These are phyloP conservation scores for Chaetomiaceae sp. DNA, from an alignment of 2,329 filamentous ascomycete genomes.

Conservation along the genomic window DNA sequence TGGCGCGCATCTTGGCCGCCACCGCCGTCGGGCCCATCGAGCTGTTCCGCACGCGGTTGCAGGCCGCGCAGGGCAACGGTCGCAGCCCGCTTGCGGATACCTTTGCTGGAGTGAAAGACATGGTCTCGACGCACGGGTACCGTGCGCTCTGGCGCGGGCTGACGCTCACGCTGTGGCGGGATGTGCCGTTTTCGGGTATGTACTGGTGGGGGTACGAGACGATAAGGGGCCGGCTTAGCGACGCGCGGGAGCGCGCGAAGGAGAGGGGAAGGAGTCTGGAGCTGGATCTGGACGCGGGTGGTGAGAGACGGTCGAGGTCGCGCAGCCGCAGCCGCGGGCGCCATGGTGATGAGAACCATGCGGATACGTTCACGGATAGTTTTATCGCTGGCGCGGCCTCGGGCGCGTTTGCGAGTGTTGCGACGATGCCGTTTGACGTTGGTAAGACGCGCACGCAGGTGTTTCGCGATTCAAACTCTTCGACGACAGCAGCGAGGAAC, in stretches of 20 bases:
- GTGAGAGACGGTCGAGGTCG: constrained; percentile 44
- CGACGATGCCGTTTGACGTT: constrained; percentile 95
- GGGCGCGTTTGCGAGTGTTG: constrained; percentile 77
- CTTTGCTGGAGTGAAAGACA: constrained; percentile 67
- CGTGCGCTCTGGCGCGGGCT: constrained; percentile 84
- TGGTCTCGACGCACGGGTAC: constrained; percentile 75
- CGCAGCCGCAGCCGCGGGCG: constrained; percentile 49
- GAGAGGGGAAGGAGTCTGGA: constrained; percentile 36
- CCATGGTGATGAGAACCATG: constrained; percentile 65
- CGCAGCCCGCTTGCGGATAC: constrained; percentile 72
- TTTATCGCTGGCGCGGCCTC: constrained; percentile 82
- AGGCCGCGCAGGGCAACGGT: constrained; percentile 60
- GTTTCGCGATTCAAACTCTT: constrained; percentile 51
- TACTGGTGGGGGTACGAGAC: constrained; percentile 99
- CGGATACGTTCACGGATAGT: constrained; percentile 77
- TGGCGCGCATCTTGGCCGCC: constrained; percentile 75
- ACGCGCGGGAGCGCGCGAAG: constrained; percentile 55
- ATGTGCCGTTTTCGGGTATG: constrained; percentile 93
- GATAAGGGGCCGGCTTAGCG: constrained; percentile 66
- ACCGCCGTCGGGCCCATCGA: constrained; percentile 85
- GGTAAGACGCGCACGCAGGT: constrained; percentile 95
- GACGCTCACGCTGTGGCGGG: constrained; percentile 88
- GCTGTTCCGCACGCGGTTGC: constrained; percentile 88
- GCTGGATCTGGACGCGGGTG: constrained; percentile 29
- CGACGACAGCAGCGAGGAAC: neutral